Percentiles rank a stretch among this genome's conserved stretches.
These are phyloP conservation scores for Ogataea sp. DNA, from an alignment of 805 yeast genomes.

Conservation along the genomic window DNA sequence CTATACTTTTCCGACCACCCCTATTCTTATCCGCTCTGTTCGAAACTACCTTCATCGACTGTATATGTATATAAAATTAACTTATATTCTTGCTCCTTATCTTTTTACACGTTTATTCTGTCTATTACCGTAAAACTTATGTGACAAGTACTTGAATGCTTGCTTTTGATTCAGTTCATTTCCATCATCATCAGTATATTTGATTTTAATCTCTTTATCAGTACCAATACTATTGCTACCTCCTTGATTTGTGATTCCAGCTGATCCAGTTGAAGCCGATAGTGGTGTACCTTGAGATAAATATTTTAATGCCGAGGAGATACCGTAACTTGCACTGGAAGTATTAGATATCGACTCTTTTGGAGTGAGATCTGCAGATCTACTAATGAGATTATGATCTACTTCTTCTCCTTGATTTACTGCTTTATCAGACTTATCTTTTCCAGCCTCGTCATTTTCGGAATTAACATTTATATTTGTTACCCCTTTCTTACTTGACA, in stretches of 20 bases:
- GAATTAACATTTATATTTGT: not conserved
- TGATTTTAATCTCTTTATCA: slow-evolving; percentile 42
- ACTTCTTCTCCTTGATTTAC: too few relatives aligned
- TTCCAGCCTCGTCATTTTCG: too few relatives aligned
- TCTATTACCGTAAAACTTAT: slow-evolving; percentile 63
- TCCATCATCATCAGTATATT: slow-evolving; percentile 61
- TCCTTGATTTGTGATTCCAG: too few relatives aligned
- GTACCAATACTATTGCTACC: slow-evolving; percentile 2
- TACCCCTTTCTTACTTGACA: not conserved
- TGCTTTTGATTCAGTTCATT: slow-evolving; percentile 50
- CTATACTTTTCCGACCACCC: too few relatives aligned
- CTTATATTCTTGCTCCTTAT: not conserved
- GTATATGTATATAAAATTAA: too few relatives aligned
- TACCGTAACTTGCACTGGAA: slow-evolving; percentile 1
- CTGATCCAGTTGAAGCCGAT: too few relatives aligned
- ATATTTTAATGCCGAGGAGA: slow-evolving; percentile 4
- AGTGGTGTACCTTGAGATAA: too few relatives aligned
- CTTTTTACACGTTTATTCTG: slow-evolving; percentile 3
- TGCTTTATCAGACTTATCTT: too few relatives aligned
- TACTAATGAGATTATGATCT: not conserved
- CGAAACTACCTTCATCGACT: too few relatives aligned
- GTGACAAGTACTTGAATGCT: slow-evolving; percentile 72
- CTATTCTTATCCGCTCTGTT: too few relatives aligned
- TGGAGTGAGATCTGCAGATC: not conserved
- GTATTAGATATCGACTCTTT: not conserved